Evolutionary conservation across 2,329 filamentous ascomycete species (phyloP).

Genomic region (Neopestalotiopsis clavispora): DNA sequence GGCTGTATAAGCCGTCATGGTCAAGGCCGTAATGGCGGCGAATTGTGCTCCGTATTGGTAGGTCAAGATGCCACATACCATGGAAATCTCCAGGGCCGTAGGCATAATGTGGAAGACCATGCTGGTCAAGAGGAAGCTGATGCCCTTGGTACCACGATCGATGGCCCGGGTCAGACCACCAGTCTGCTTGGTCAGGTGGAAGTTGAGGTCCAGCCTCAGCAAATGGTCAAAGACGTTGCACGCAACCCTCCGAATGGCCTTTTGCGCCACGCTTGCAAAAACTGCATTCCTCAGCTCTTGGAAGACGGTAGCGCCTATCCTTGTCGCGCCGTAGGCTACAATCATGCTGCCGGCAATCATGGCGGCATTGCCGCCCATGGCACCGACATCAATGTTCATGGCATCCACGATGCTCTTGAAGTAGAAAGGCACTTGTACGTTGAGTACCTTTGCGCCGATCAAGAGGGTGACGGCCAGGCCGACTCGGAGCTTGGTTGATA

Average conservation of each 20-base stretch:
- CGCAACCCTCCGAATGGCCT: conserved; percentile 90
- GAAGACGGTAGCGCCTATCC: conserved; percentile 87
- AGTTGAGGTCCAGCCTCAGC: conserved; percentile 85
- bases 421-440: conserved; percentile 98
- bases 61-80: conserved; percentile 95
- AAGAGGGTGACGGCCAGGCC: conserved; percentile 82
- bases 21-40: conserved; percentile 85
- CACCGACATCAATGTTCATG: conserved; percentile 94
- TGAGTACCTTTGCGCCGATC: conserved; percentile 90
- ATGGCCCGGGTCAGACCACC: conserved; percentile 93
- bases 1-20: conserved; percentile 93
- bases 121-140: conserved; percentile 93
- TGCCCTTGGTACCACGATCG: conserved; percentile 96
- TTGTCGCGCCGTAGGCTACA: conserved; percentile 85
- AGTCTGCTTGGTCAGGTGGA: conserved; percentile 93
- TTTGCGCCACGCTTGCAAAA: conserved; percentile 96
- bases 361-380: conserved; percentile 84
- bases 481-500: conserved; percentile 84
- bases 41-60: conserved; percentile 95
- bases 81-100: conserved; percentile 88
- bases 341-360: conserved; percentile 93
- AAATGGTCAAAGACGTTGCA: conserved; percentile 92
- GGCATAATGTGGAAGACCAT: conserved; percentile 99
- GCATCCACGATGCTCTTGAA: conserved; percentile 98
- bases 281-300: conserved; percentile 95